phyloP scores from a whole-genome alignment of 2,329 filamentous ascomycete species.

The Neonectria hederae region DNA sequence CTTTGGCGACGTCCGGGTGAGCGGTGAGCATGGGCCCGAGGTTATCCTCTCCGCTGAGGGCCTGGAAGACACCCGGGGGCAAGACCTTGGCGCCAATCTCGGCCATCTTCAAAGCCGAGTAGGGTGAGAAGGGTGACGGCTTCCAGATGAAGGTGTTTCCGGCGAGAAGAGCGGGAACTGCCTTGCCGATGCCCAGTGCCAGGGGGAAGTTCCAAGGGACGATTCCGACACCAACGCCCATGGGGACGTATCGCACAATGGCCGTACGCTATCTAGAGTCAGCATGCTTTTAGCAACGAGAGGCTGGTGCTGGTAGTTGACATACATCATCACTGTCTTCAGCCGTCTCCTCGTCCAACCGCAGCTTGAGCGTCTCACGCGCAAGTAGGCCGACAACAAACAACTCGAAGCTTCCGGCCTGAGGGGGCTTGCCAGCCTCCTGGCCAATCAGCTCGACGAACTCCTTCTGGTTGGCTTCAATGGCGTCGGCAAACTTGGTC shows the following conservation, averaged over 20 bases:
- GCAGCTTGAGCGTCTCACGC: constrained; percentile 21
- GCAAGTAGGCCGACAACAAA: constrained; percentile 14
- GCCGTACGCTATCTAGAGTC: constrained; percentile 18
- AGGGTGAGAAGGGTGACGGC: constrained; percentile 67
- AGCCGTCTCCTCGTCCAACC: constrained; percentile 31
- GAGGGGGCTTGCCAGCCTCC: constrained; percentile 41
- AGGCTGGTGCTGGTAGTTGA: neutral
- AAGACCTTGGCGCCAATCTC: constrained; percentile 67
- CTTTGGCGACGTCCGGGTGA: constrained; percentile 68
- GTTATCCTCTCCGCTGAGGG: constrained; percentile 66
- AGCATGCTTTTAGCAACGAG: neutral
- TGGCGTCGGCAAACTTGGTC: constrained; percentile 39
- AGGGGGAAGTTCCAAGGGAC: constrained; percentile 40
- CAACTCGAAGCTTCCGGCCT: constrained; percentile 26
- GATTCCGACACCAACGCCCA: constrained; percentile 33
- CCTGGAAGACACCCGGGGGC: constrained; percentile 70
- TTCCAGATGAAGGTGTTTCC: constrained; percentile 67
- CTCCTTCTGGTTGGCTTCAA: constrained; percentile 38
- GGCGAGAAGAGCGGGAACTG: constrained; percentile 65
- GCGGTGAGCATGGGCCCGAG: constrained; percentile 67
- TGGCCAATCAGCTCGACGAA: constrained; percentile 35
- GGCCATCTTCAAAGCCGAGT: constrained; percentile 65
- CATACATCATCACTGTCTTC: constrained; percentile 30
- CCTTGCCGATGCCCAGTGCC: constrained; percentile 51
- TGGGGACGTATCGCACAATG: constrained; percentile 26